These are phyloP conservation scores for Aurifilum marmelostoma DNA, from an alignment of 2,329 filamentous ascomycete genomes.

Conservation along the genomic window DNA sequence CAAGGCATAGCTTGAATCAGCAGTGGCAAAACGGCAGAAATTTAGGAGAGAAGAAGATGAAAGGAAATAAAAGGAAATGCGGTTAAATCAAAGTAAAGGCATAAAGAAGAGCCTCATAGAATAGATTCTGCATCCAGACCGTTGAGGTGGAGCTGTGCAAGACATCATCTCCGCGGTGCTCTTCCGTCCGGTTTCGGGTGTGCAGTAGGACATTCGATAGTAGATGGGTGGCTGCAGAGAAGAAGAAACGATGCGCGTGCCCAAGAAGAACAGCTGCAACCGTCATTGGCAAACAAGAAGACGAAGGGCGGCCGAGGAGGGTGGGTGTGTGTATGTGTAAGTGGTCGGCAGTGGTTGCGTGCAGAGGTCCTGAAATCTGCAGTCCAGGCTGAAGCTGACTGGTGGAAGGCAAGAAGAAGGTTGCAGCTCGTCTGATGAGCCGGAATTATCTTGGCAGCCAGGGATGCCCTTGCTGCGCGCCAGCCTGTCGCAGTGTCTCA, in stretches of 20 bases:
- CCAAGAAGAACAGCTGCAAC: background rate
- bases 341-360: background rate
- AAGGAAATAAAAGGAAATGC: background rate
- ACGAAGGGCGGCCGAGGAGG: background rate
- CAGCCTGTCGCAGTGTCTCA: background rate
- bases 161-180: background rate
- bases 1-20: background rate
- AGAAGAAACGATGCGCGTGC: too few species aligned
- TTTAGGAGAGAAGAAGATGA: too few species aligned
- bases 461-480: constrained; percentile 1
- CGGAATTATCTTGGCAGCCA: background rate
- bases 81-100: background rate
- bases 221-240: background rate
- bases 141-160: background rate
- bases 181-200: constrained; percentile 10
- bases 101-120: constrained; percentile 5
- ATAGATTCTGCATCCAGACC: background rate
- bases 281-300: background rate
- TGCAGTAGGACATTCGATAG: background rate
- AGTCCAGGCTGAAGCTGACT: constrained; percentile 11
- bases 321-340: background rate
- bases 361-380: background rate
- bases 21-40: background rate
- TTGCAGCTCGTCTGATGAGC: constrained; percentile 5
- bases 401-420: constrained; percentile 11